Percentiles rank a stretch among this genome's conserved stretches.
Conservation (phyloP, 768 basidiomycete genomes). For the Boletus coccyginus region DNA sequence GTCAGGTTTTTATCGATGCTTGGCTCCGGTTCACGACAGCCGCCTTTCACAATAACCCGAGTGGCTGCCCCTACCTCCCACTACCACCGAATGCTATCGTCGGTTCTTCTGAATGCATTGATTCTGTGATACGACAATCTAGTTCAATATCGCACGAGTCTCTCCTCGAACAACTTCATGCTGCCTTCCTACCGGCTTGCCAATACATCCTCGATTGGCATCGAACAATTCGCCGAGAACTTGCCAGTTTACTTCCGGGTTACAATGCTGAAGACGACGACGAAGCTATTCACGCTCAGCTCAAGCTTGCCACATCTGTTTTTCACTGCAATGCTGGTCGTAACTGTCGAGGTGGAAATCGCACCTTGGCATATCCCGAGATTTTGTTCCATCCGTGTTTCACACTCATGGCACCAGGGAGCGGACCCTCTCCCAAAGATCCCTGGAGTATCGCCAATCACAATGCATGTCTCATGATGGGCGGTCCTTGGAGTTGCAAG, state of each 20-base stretch:
- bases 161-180: constrained; percentile 16
- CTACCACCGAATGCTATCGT: constrained; percentile 28
- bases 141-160: constrained; percentile 1
- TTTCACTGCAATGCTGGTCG: constrained; percentile 20
- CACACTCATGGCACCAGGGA: constrained; percentile 4
- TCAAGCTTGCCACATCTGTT: constrained; percentile 29
- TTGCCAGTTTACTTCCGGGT: constrained; percentile 26
- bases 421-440: constrained; percentile 14
- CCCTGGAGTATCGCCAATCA: constrained; percentile 21
- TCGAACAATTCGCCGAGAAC: constrained; percentile 21
- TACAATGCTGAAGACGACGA: constrained; percentile 17
- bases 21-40: constrained; percentile 23
- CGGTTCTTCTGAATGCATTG: constrained; percentile 20
- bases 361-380: constrained; percentile 23
- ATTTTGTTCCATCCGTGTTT: constrained; percentile 31
- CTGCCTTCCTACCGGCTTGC: constrained; percentile 15
- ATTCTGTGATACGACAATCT: constrained; percentile 26
- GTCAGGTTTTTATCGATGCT: constrained; percentile 23
- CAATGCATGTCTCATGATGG: constrained; percentile 25
- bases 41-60: constrained; percentile 13
- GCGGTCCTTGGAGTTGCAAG: constrained; percentile 19
- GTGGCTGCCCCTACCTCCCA: constrained; percentile 19
- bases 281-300: constrained; percentile 15
- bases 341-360: constrained; percentile 13
- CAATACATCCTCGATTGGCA: constrained; percentile 28